phyloP scores from a whole-genome alignment of 805 yeast genomes.

The Wickerhamiella kazuoi region DNA sequence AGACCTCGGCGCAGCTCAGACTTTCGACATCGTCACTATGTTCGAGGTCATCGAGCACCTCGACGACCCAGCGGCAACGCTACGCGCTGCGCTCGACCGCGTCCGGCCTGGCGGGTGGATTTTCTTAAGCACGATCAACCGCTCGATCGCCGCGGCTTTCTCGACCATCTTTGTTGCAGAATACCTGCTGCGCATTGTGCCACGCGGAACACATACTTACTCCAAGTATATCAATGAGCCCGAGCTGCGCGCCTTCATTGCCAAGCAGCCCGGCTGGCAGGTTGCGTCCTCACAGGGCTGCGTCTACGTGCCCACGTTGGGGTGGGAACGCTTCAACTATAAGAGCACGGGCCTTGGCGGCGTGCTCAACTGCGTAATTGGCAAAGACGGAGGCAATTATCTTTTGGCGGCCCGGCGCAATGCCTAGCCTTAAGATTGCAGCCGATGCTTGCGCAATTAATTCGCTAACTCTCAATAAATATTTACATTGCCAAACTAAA shows the following conservation, averaged over 20 bases:
- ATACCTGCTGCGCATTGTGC: slow-evolving; percentile 61
- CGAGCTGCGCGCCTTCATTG: slow-evolving; percentile 56
- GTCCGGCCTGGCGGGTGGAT: slow-evolving; percentile 70
- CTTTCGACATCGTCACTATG: slow-evolving; percentile 66
- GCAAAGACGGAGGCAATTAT: slow-evolving; percentile 56
- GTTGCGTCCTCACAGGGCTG: slow-evolving; percentile 62
- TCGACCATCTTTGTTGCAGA: slow-evolving; percentile 90
- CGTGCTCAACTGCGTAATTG: slow-evolving; percentile 10
- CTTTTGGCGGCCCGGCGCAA: slow-evolving; percentile 64
- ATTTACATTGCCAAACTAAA: too few relatives aligned
- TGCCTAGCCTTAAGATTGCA: too few relatives aligned
- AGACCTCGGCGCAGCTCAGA: slow-evolving; percentile 27
- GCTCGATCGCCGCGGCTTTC: slow-evolving; percentile 74
- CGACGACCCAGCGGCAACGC: slow-evolving; percentile 57
- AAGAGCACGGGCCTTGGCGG: slow-evolving; percentile 21
- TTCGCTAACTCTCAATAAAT: too few relatives aligned
- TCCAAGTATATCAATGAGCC: slow-evolving; percentile 64
- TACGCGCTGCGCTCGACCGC: slow-evolving; percentile 47
- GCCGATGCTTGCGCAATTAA: too few relatives aligned
- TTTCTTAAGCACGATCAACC: slow-evolving; percentile 78
- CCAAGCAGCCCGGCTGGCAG: slow-evolving; percentile 30
- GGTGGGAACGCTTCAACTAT: slow-evolving; percentile 46
- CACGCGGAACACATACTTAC: slow-evolving; percentile 80
- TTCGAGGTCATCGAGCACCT: slow-evolving; percentile 95
- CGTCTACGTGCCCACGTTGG: slow-evolving; percentile 61